Conservation (phyloP, 2,329 filamentous ascomycete genomes). For the Penicillium crustosum region DNA sequence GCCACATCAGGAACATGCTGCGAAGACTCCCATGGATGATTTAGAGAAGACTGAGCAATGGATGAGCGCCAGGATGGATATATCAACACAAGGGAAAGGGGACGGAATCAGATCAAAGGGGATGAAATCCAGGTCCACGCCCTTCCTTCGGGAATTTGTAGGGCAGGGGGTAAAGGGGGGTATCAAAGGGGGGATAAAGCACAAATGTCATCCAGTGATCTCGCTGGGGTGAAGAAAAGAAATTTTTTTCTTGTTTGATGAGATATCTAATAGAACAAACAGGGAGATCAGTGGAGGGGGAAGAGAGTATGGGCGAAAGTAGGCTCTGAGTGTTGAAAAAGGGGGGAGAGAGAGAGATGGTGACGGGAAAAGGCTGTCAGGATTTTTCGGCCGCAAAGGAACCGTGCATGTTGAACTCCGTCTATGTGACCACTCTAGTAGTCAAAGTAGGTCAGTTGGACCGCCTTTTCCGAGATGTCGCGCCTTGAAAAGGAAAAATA, state of each 20-base stretch:
- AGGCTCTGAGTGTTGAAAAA: constrained; percentile 12
- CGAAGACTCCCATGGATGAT: not conserved
- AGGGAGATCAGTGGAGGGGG: constrained; percentile 4
- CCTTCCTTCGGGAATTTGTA: not conserved
- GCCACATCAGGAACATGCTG: constrained; percentile 30
- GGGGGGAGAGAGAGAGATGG: not conserved
- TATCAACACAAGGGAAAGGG: constrained; percentile 14
- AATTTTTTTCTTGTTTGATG: constrained; percentile 18
- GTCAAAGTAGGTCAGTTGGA: constrained; percentile 1
- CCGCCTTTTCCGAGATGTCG: constrained; percentile 5
- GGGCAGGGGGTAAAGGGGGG: constrained; percentile 10
- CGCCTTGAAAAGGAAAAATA: constrained; percentile 5
- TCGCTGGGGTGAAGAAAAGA: constrained; percentile 12
- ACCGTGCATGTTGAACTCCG: constrained; percentile 12
- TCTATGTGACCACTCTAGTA: constrained; percentile 11
- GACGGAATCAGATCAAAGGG: not conserved
- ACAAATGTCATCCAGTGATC: constrained; percentile 13
- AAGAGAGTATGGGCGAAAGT: constrained; percentile 4
- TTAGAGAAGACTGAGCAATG: constrained; percentile 6
- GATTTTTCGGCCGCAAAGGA: constrained; percentile 11
- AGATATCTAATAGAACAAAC: constrained; percentile 17
- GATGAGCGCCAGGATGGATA: constrained; percentile 34
- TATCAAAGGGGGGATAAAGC: constrained; percentile 14
- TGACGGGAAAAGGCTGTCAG: constrained; percentile 3
- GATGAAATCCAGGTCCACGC: constrained; percentile 1